Evolutionary conservation across 495 filamentous ascomycete species (phyloP), one percentile per base, ranked within the genome.

Genomic region (Xylaria venustula): DNA sequence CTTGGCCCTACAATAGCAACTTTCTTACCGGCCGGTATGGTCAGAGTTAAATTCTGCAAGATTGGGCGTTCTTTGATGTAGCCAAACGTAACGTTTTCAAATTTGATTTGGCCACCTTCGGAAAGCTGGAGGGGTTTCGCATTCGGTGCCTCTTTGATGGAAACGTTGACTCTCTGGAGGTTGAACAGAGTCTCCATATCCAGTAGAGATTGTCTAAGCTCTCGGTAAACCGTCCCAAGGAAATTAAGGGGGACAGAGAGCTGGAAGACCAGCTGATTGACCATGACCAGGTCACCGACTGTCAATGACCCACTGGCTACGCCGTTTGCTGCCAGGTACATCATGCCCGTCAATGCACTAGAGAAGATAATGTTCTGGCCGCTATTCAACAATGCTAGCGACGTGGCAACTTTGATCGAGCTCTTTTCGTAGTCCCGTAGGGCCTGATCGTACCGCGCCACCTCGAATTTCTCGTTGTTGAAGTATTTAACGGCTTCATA

Each of bases 151-250:
- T 98, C 93, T 66, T 86, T 86, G 70, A 98, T 88, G 19, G 87
- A 85, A 37, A 97, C 86, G 64, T 98, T 96, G 68, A 98, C 95
- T 71, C 96, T 97, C 71, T 98, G 95, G n/a, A 98, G 80, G 71
- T 96, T 97, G 80, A 98, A 98, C 12, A 98, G 82, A 0, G 95
- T 97, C 74, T 98, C 94, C 95, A 98, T 98, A 71, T 98, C 94
- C 53, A 98, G 75, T 49, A 98, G 78, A 12, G 92, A 96, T 76
- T 98, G 95, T 41, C 94, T 83, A 48, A 98, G 82, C 77, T 98
- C 95, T 62, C 94, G 88, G 73, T 98, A 98, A 4, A 98, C 92
- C 7, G 90, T 92, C 9, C 94, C 94, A 0, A 98, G 79, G 75
- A 98, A 98, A 78, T 98, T 98, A 41, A 98, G 81, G 0, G 94